These are phyloP conservation scores for Rhodamnia rubescens DNA, from an alignment of 345 rosid species.

Conservation along the genomic window DNA sequence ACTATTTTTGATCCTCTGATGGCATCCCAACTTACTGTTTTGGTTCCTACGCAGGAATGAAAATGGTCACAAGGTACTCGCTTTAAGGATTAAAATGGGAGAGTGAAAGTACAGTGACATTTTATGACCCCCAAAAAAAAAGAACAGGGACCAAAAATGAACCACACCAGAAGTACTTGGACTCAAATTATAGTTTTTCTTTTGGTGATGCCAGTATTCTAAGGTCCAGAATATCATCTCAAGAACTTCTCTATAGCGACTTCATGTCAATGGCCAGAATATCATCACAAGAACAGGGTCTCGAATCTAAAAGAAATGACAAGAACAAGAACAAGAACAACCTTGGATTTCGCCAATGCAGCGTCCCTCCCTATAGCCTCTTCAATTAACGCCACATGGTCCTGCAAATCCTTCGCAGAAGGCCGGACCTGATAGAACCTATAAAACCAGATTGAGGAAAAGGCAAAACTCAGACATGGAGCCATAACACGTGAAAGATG, in stretches of 20 bases:
- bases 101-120: not conserved
- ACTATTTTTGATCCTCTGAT: not conserved
- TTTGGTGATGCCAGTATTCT: not conserved
- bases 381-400: constrained; percentile 41
- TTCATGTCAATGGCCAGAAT: not conserved
- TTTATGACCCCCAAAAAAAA: too few species aligned
- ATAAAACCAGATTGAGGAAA: constrained; percentile 4
- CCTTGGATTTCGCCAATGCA: constrained; percentile 52
- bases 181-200: not conserved
- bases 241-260: not conserved
- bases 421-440: constrained; percentile 61
- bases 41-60: not conserved
- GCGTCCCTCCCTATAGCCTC: constrained; percentile 57
- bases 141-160: not conserved
- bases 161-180: not conserved
- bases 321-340: not conserved
- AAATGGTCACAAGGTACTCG: not conserved
- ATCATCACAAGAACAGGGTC: not conserved
- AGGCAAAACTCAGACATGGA: not conserved
- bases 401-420: constrained; percentile 67
- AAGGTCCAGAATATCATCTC: not conserved
- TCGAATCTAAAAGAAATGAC: not conserved
- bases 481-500: not conserved
- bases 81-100: not conserved
- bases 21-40: not conserved